These are phyloP conservation scores for Ophiostoma angusticollis DNA, from an alignment of 2,329 filamentous ascomycete genomes.

Conservation along the genomic window DNA sequence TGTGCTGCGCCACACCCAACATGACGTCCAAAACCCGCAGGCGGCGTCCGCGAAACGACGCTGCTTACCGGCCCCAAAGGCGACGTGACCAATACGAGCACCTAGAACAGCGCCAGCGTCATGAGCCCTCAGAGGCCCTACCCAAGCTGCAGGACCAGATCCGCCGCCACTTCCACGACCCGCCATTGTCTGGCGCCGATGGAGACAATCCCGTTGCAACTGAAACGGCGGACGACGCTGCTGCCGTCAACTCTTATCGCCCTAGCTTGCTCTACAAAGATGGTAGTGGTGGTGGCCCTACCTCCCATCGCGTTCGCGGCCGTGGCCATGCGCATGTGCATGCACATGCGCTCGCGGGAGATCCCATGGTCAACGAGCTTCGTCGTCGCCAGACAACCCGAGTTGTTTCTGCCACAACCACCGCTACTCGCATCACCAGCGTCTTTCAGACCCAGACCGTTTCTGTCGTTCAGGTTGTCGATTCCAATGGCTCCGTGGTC, in stretches of 20 bases:
- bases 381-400: conserved; percentile 17
- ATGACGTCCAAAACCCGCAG: conserved; percentile 33
- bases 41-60: too few relatives aligned
- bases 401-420: too few relatives aligned
- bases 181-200: conserved; percentile 14
- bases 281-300: too few relatives aligned
- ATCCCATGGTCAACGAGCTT: conserved; percentile 12
- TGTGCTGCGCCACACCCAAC: conserved; percentile 26
- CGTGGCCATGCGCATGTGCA: not conserved
- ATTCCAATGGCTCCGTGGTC: conserved; percentile 33
- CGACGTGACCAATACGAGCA: conserved; percentile 22
- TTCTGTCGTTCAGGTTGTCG: conserved; percentile 40
- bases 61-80: too few relatives aligned
- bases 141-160: conserved; percentile 11
- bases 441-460: conserved; percentile 45
- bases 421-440: conserved; percentile 27
- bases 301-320: too few relatives aligned
- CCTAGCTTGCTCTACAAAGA: too few relatives aligned
- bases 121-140: too few relatives aligned
- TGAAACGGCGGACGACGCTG: not conserved
- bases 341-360: too few relatives aligned
- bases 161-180: conserved; percentile 15
- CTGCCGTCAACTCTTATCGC: too few relatives aligned
- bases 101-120: conserved; percentile 16
- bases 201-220: not conserved